These are phyloP conservation scores for Quercus phellos DNA, from an alignment of 331 rosid species.

Conservation along the genomic window DNA sequence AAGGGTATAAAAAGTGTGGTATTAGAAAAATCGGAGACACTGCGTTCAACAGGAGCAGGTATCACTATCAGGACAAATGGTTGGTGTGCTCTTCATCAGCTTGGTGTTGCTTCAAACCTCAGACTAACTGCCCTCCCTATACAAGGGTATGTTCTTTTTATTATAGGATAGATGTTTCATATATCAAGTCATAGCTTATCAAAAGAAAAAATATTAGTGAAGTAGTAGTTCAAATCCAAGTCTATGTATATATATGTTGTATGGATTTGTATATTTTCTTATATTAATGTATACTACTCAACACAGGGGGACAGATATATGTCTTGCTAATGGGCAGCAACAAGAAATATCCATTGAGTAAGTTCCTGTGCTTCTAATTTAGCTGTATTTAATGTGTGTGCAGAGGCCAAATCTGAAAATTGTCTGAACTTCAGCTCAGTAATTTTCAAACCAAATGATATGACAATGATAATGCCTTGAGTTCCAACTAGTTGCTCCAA, in stretches of 20 bases:
- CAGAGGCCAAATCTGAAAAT: background rate
- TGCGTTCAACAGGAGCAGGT: slow-evolving; percentile 49
- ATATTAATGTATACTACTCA: background rate
- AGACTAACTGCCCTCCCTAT: slow-evolving; percentile 40
- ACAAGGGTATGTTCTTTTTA: slow-evolving; percentile 22
- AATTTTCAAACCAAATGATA: background rate
- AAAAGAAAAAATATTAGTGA: background rate
- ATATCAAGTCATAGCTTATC: background rate
- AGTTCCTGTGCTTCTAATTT: slow-evolving; percentile 6
- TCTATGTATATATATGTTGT: background rate
- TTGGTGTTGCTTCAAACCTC: slow-evolving; percentile 46
- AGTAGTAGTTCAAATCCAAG: no score
- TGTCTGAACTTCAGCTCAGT: background rate
- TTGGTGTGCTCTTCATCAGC: slow-evolving; percentile 59
- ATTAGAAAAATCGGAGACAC: slow-evolving; percentile 38
- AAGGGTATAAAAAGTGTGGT: slow-evolving; percentile 48
- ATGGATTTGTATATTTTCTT: background rate
- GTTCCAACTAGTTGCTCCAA: background rate
- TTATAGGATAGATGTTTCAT: no score
- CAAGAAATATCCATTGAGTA: slow-evolving; percentile 34
- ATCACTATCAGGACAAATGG: slow-evolving; percentile 49
- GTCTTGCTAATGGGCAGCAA: slow-evolving; percentile 15
- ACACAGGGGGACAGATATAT: slow-evolving; percentile 28
- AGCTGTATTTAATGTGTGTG: background rate
- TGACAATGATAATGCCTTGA: background rate